Base-by-base conservation (phyloP, 164 flowering plant genomes). In the Vitis rotundifolia region DNA sequence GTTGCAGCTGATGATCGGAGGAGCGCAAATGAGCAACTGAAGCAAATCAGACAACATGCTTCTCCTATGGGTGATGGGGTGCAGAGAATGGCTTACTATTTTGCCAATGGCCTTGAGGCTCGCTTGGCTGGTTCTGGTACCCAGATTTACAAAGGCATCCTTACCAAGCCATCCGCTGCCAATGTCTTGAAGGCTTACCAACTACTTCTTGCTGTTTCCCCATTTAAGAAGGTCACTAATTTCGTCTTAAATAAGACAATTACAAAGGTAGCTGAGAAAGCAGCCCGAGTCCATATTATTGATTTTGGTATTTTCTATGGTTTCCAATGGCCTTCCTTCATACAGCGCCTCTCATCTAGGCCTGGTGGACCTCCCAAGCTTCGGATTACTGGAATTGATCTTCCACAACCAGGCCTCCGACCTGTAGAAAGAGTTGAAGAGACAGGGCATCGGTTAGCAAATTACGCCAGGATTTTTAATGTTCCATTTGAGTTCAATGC, bases 91-190 rank as follows among this genome's bases (percentile, higher is more conserved):
- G 81, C 78, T 5, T 67, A 68, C 55, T 75, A 72, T 65, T 75
- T 78, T 65, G 78, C 78, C 11, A 50, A 74, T 55, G 81, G 73
- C 61, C 75, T 78, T 11, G 78, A 79, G 62, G 81, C 81, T 37
- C 81, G 81, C n/a, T 18, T 79, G 16, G 76, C 78, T 56, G 79
- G 81, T 7, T 59, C 61, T 19, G 79, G 74, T 47, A 72, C 71
- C 29, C 65, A 59, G 44, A 69, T 64, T 50, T 63, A 74, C 56
- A 58, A 16, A 8, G 14, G 68, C 16, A 11, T 65, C 19, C 9
- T 66, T 37, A 31, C 59, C 9, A 52, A 31, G 16, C 13, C 66
- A 22, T 65, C 74, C 8, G 78, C 81, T 64, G 72, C 72, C 26
- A 68, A 71, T 68, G 8, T 75, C n/a, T 63, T 78, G 73, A 78